Evolutionary conservation across 2,329 filamentous ascomycete species (phyloP).

Genomic region (Verticillium longisporum): DNA sequence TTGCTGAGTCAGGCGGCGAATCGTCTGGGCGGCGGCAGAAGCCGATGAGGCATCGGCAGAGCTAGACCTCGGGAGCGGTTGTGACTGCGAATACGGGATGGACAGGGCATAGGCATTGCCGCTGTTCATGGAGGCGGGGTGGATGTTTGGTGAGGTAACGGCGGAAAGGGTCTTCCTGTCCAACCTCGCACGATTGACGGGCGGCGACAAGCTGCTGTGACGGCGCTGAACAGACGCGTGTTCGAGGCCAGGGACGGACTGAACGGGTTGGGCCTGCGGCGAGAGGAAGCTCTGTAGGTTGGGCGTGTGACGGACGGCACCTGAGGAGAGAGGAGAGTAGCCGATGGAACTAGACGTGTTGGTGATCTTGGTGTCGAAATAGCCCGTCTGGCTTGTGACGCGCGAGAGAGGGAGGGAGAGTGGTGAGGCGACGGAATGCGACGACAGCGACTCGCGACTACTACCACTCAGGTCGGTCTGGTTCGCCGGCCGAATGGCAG

Average conservation of each 20-base stretch:
- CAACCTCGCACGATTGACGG: constrained; percentile 1
- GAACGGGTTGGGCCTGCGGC: constrained; percentile 6
- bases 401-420: constrained; percentile 27
- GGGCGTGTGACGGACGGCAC: constrained; percentile 12
- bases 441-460: constrained; percentile 21
- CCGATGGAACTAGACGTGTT: constrained; percentile 11
- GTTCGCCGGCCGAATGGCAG: constrained; percentile 8
- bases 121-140: constrained; percentile 2
- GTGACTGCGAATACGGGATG: constrained; percentile 15
- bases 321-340: constrained; percentile 16
- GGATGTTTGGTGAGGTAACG: neutral
- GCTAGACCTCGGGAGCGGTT: constrained; percentile 15
- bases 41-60: constrained; percentile 19
- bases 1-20: constrained; percentile 34
- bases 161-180: neutral
- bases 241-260: neutral
- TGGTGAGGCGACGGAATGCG: constrained; percentile 26
- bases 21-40: constrained; percentile 22
- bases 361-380: constrained; percentile 25
- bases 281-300: constrained; percentile 16
- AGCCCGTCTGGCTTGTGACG: constrained; percentile 20
- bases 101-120: constrained; percentile 16
- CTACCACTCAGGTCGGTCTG: constrained; percentile 15
- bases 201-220: constrained; percentile 10
- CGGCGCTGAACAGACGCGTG: neutral